Evolutionary conservation across 1,284 basidiomycete genomes (phyloP).

Genomic region (Ustilago bromivora): DNA sequence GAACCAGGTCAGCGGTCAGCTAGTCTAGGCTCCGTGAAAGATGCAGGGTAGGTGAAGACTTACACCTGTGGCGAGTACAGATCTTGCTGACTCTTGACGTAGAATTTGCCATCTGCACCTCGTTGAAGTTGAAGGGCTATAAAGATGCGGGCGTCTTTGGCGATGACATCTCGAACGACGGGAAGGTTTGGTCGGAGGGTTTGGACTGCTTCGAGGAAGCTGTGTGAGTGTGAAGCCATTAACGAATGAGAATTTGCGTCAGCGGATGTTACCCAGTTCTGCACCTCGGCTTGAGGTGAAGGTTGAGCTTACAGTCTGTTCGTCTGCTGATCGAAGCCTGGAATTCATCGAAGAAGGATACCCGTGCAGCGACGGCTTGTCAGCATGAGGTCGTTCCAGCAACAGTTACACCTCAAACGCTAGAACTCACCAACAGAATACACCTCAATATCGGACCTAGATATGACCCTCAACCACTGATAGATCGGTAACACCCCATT

Average conservation of each 20-base stretch:
- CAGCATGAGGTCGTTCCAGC: no score
- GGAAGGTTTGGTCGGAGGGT: slow-evolving; percentile 54
- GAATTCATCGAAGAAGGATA: neutral
- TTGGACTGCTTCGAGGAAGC: slow-evolving; percentile 64
- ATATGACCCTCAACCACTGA: slow-evolving; percentile 65
- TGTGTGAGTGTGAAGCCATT: slow-evolving; percentile 6
- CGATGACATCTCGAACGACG: slow-evolving; percentile 32
- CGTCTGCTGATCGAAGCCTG: slow-evolving; percentile 32
- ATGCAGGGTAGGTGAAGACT: slow-evolving; percentile 11
- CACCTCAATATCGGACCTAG: slow-evolving; percentile 58
- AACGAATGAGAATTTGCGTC: neutral
- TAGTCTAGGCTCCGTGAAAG: no score
- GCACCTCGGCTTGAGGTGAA: no score
- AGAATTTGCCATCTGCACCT: slow-evolving; percentile 64
- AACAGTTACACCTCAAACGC: neutral
- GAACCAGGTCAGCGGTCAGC: slow-evolving; percentile 3
- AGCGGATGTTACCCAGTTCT: no score
- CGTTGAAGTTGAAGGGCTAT: slow-evolving; percentile 60
- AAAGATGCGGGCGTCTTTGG: slow-evolving; percentile 52
- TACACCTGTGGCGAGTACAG: slow-evolving; percentile 59
- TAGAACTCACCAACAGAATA: slow-evolving; percentile 55
- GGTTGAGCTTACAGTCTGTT: slow-evolving; percentile 20
- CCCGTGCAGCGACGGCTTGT: neutral
- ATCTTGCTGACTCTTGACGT: slow-evolving; percentile 66
- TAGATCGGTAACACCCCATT: slow-evolving; percentile 65